Evolutionary conservation across 208 protist genomes (phyloP).

Genomic region (Trypanosoma cruzi): DNA sequence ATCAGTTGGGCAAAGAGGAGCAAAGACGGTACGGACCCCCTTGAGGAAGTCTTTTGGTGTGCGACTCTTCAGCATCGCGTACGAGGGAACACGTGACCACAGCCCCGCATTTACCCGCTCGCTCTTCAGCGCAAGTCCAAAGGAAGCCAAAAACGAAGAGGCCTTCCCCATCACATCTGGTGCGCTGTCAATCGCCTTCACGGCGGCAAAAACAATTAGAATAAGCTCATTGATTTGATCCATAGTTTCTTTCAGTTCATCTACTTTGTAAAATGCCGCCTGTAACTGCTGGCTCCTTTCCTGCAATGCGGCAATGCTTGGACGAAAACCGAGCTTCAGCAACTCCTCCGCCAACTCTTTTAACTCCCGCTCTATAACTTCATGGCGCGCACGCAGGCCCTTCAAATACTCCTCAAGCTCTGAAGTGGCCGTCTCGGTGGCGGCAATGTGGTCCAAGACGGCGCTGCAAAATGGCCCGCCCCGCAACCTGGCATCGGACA

Average conservation of each 20-base stretch:
- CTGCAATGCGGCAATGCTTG: neutral
- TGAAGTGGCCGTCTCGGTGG: neutral
- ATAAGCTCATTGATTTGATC: constrained; percentile 21
- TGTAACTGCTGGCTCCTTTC: constrained; percentile 10
- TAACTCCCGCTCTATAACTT: neutral
- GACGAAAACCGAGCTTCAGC: neutral
- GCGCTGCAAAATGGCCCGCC: neutral
- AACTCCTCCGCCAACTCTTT: constrained; percentile 2
- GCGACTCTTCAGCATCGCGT: constrained; percentile 25
- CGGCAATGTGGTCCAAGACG: constrained; percentile 3
- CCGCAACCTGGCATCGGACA: neutral
- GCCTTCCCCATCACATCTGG: constrained; percentile 14
- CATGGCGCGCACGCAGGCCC: constrained; percentile 1
- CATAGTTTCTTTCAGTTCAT: constrained; percentile 15
- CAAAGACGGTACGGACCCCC: neutral
- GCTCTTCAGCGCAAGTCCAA: constrained; percentile 11
- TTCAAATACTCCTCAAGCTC: constrained; percentile 8
- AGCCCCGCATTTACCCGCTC: constrained; percentile 16
- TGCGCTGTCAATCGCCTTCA: constrained; percentile 18
- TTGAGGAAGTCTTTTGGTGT: constrained; percentile 14
- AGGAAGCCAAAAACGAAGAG: constrained; percentile 16
- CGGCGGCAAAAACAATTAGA: constrained; percentile 1
- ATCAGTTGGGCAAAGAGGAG: neutral
- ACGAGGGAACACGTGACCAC: constrained; percentile 20
- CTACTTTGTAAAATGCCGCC: constrained; percentile 3